Conservation (phyloP, 2,329 filamentous ascomycete genomes). For the Sporothrix globosa region DNA sequence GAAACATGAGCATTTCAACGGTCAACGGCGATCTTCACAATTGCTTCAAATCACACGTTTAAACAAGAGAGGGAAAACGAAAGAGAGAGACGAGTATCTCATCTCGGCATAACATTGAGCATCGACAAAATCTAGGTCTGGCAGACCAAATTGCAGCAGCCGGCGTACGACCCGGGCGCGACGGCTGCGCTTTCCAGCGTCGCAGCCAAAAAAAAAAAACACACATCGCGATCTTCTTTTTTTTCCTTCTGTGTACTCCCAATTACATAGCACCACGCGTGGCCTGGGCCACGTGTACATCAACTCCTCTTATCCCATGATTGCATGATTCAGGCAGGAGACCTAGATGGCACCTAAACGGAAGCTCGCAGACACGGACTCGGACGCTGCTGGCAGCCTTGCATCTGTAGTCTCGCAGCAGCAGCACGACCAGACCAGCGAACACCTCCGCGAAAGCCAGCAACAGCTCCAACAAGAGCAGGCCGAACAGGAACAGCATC, state of each 20-base stretch:
- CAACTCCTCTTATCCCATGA: not conserved
- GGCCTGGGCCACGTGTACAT: not conserved
- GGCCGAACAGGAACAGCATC: not conserved
- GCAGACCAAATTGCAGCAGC: not conserved
- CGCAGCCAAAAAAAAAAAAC: not conserved
- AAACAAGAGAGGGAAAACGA: not conserved
- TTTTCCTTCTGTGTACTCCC: not conserved
- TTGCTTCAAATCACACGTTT: not conserved
- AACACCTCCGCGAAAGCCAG: not conserved
- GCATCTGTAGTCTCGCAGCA: not conserved
- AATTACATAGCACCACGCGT: not conserved
- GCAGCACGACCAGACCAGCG: not conserved
- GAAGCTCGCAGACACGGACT: conserved; percentile 25
- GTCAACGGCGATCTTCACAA: not conserved
- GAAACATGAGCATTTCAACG: not conserved
- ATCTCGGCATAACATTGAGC: not conserved
- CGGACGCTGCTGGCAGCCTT: not conserved
- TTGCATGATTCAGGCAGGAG: not conserved
- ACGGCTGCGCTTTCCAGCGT: not conserved
- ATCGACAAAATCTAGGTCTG: not conserved
- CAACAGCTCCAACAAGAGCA: not conserved
- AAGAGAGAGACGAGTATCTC: not conserved
- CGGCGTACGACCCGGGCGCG: not conserved
- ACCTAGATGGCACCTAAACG: conserved; percentile 19
- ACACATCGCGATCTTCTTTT: not conserved